Evolutionary conservation across 768 basidiomycete genomes (phyloP).

Genomic region (Chiua virens): DNA sequence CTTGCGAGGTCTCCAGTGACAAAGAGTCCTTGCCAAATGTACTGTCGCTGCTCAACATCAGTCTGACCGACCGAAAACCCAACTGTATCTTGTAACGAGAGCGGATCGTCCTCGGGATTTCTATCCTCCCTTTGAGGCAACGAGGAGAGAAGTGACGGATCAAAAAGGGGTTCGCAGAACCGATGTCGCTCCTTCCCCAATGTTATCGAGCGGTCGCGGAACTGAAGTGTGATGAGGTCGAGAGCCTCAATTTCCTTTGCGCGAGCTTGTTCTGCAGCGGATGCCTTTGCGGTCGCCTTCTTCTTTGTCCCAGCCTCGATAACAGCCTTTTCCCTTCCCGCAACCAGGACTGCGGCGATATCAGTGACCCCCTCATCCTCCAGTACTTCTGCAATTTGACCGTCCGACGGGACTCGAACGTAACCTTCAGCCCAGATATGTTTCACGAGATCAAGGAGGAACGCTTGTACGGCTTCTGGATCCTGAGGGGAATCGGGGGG

Average conservation of each 20-base stretch:
- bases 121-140: constrained; percentile 29
- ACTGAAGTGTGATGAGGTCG: constrained; percentile 77
- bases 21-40: constrained; percentile 76
- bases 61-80: constrained; percentile 59
- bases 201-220: constrained; percentile 67
- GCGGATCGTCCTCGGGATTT: constrained; percentile 12
- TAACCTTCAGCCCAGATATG: constrained; percentile 64
- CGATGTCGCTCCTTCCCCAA: constrained; percentile 87
- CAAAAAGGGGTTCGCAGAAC: constrained; percentile 89
- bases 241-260: constrained; percentile 81
- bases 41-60: constrained; percentile 65
- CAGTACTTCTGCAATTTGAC: constrained; percentile 56
- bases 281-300: constrained; percentile 66
- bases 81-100: constrained; percentile 67
- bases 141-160: constrained; percentile 56
- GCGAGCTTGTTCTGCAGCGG: constrained; percentile 77
- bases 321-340: constrained; percentile 87
- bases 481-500: constrained; percentile 50
- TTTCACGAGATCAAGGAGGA: constrained; percentile 62
- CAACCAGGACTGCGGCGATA: constrained; percentile 86
- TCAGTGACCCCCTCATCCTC: constrained; percentile 89
- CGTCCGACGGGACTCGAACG: constrained; percentile 72
- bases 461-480: constrained; percentile 46
- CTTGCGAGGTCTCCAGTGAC: constrained; percentile 78
- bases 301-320: constrained; percentile 86